Conservation (phyloP, 495 filamentous ascomycete species). For the Penicillium nucicola region DNA sequence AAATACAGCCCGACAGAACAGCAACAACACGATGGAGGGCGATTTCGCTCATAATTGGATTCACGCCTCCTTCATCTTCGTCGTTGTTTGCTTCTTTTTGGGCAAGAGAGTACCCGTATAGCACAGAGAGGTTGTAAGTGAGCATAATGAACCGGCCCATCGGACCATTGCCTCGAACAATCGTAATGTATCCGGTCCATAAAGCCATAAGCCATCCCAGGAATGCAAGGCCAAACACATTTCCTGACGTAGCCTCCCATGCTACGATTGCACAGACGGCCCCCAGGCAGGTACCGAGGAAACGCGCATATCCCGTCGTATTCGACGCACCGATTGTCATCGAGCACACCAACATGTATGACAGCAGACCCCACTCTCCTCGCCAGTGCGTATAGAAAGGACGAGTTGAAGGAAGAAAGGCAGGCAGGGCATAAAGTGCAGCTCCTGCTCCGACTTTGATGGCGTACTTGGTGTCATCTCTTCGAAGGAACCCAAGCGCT, state of each 20-base stretch:
- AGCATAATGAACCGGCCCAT: conserved; percentile 91
- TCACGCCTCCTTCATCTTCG: conserved; percentile 75
- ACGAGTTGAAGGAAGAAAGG: conserved; percentile 75
- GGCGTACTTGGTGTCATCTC: conserved; percentile 73
- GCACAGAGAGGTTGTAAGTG: conserved; percentile 93
- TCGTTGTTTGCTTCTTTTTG: conserved; percentile 69
- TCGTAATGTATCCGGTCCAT: conserved; percentile 83
- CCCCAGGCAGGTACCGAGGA: conserved; percentile 84
- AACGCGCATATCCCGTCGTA: conserved; percentile 81
- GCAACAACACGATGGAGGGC: conserved; percentile 86
- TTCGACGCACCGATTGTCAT: conserved; percentile 97
- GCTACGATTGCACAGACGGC: conserved; percentile 69
- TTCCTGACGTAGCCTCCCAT: conserved; percentile 72
- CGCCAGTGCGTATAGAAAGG: conserved; percentile 85
- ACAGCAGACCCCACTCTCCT: conserved; percentile 94
- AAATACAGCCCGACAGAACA: conserved; percentile 82
- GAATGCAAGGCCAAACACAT: conserved; percentile 68
- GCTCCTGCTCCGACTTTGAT: conserved; percentile 92
- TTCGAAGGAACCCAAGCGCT: conserved; percentile 54
- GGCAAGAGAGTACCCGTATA: conserved; percentile 89
- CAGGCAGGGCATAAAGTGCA: conserved; percentile 77
- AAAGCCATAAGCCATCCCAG: conserved; percentile 78
- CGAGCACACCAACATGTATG: conserved; percentile 96
- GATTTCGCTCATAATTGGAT: conserved; percentile 84
- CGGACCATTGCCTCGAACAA: conserved; percentile 78